Evolutionary conservation across 2,329 filamentous ascomycete species (phyloP).

Genomic region (Fusarium nanum): DNA sequence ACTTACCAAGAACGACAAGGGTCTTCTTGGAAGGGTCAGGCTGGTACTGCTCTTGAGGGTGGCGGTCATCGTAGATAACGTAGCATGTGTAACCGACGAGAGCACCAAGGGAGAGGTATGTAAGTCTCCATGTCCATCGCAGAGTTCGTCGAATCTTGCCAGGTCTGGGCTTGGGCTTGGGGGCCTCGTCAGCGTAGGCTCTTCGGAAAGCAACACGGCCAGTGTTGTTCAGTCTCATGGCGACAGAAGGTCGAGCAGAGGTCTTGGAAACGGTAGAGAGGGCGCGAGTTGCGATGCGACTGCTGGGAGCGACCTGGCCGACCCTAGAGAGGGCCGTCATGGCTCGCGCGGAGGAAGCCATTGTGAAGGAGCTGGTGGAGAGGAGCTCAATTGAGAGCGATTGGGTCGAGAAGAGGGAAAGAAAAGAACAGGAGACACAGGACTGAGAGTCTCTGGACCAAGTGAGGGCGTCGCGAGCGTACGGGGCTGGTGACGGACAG

Average conservation of each 20-base stretch:
- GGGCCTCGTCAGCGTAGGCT: conserved; percentile 64
- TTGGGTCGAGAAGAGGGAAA: conserved; percentile 21
- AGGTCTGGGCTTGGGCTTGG: conserved; percentile 60
- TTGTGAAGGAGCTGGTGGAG: conserved; percentile 46
- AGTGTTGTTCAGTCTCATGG: conserved; percentile 52
- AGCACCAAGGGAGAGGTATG: conserved; percentile 79
- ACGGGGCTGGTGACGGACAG: conserved; percentile 35
- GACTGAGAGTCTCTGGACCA: conserved; percentile 38
- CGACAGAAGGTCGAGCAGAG: conserved; percentile 48
- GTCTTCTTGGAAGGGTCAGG: conserved; percentile 95
- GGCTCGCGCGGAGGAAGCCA: conserved; percentile 61
- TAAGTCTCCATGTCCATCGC: conserved; percentile 84
- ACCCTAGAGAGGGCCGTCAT: conserved; percentile 53
- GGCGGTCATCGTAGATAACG: conserved; percentile 82
- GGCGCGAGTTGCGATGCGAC: conserved; percentile 49
- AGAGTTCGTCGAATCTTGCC: conserved; percentile 75
- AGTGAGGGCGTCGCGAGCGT: conserved; percentile 35
- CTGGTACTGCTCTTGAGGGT: conserved; percentile 81
- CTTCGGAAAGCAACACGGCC: conserved; percentile 58
- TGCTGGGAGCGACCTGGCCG: conserved; percentile 47
- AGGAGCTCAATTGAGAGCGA: conserved; percentile 45
- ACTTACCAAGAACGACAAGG: conserved; percentile 88
- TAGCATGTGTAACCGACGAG: conserved; percentile 79
- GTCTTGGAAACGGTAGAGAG: conserved; percentile 51
- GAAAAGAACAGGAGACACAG: conserved; percentile 24